Evolutionary conservation across 345 rosid genomes (phyloP).

Genomic region (Excoecaria cochinchinensis): DNA sequence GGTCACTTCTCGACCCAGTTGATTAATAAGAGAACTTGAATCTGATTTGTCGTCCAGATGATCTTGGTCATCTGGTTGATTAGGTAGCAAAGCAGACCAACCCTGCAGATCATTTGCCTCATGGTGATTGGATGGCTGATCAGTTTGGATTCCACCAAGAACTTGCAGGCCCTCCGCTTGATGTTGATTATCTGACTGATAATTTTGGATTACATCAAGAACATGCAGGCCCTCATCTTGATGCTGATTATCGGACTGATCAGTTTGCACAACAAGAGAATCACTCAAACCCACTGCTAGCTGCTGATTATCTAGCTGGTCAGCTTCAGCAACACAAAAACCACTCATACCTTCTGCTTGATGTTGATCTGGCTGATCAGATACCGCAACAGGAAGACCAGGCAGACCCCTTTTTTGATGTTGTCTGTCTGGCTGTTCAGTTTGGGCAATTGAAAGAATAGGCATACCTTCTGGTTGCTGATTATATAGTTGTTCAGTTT

Average conservation of each 20-base stretch:
- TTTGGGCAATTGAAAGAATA: too few species aligned
- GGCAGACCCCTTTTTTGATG: too few species aligned
- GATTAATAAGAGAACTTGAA: slow-evolving; percentile 46
- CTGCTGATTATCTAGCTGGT: background rate
- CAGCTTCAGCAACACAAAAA: background rate
- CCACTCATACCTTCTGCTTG: too few species aligned
- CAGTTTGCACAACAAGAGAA: background rate
- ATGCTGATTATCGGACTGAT: background rate
- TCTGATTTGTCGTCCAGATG: slow-evolving; percentile 37
- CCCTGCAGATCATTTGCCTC: slow-evolving; percentile 1
- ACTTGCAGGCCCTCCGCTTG: background rate
- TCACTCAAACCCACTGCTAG: background rate
- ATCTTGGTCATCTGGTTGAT: slow-evolving; percentile 12
- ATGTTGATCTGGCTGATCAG: too few species aligned
- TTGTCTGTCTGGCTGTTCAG: too few species aligned
- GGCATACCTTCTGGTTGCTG: too few species aligned
- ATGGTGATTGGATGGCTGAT: slow-evolving; percentile 5
- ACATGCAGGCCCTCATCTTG: background rate
- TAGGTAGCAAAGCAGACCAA: background rate
- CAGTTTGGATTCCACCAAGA: background rate
- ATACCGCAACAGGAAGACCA: too few species aligned
- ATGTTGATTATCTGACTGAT: background rate
- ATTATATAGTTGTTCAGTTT: too few species aligned
- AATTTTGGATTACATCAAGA: background rate
- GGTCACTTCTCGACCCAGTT: slow-evolving; percentile 62